These are phyloP conservation scores for Ganoderma boninense DNA, from an alignment of 1,284 basidiomycete species.

Conservation along the genomic window DNA sequence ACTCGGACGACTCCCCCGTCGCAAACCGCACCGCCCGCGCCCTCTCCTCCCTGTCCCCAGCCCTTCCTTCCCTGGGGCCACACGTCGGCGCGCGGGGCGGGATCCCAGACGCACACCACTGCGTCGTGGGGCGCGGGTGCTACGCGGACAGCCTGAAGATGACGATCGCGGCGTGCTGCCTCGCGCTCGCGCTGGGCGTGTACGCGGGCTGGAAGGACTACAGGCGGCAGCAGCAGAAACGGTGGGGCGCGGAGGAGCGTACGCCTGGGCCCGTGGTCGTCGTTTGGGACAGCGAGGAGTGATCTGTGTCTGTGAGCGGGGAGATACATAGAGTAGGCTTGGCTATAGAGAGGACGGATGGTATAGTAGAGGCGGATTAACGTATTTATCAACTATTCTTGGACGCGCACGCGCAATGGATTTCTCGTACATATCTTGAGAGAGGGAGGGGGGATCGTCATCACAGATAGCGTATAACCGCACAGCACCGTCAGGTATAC, in stretches of 20 bases:
- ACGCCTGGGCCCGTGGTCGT: constrained; percentile 27
- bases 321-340: not conserved
- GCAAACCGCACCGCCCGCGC: constrained; percentile 15
- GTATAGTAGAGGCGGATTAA: not conserved
- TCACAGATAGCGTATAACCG: not conserved
- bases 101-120: constrained; percentile 49
- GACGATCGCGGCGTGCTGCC: constrained; percentile 55
- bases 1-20: constrained; percentile 48
- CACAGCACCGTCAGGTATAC: not conserved
- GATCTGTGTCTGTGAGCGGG: not conserved
- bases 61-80: constrained; percentile 22
- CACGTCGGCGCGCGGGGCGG: constrained; percentile 32
- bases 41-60: not conserved
- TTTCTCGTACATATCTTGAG: not conserved
- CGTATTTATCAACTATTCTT: not conserved
- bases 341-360: not conserved
- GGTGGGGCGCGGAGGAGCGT: constrained; percentile 14
- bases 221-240: constrained; percentile 41
- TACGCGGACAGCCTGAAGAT: constrained; percentile 61
- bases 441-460: no score
- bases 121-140: constrained; percentile 58
- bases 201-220: constrained; percentile 59
- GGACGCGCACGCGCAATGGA: not conserved
- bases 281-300: constrained; percentile 41
- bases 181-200: constrained; percentile 55